These are phyloP conservation scores for Coniochaeta ligniaria DNA, from an alignment of 2,329 filamentous ascomycete genomes.

Conservation along the genomic window DNA sequence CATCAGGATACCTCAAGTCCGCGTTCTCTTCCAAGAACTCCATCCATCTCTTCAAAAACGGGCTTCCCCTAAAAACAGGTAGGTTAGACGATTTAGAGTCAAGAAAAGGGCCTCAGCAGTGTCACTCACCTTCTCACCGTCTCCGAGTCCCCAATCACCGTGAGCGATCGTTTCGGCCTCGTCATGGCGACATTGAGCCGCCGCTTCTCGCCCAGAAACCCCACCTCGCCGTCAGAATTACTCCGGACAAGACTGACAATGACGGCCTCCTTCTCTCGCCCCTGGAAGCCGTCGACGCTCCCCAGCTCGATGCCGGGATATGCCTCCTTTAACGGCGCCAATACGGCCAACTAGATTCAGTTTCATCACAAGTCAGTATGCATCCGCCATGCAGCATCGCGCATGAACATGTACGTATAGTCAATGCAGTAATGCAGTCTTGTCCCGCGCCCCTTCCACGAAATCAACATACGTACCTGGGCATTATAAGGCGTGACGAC, in stretches of 20 bases:
- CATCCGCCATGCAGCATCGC: neutral
- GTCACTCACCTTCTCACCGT: slow-evolving; percentile 77
- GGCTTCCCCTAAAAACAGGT: slow-evolving; percentile 57
- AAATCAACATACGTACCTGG: slow-evolving; percentile 52
- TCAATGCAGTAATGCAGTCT: neutral
- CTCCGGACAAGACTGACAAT: slow-evolving; percentile 91
- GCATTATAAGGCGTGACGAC: slow-evolving; percentile 96
- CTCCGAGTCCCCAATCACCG: slow-evolving; percentile 88
- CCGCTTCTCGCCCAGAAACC: slow-evolving; percentile 87
- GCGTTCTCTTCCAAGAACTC: slow-evolving; percentile 80
- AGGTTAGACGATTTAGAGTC: neutral
- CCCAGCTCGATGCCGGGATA: slow-evolving; percentile 89
- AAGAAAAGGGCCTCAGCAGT: neutral
- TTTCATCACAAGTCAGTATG: slow-evolving; percentile 13
- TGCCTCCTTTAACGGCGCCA: slow-evolving; percentile 72
- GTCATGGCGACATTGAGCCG: slow-evolving; percentile 97
- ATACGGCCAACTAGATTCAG: slow-evolving; percentile 56
- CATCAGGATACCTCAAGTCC: slow-evolving; percentile 81
- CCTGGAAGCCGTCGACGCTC: slow-evolving; percentile 92
- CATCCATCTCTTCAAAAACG: slow-evolving; percentile 89
- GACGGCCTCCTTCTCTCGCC: slow-evolving; percentile 92
- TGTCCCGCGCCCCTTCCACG: neutral
- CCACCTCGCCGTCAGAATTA: slow-evolving; percentile 80
- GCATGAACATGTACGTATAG: slow-evolving; percentile 1
- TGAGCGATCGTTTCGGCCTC: slow-evolving; percentile 81